Evolutionary conservation across 306 rosid species (phyloP), one percentile per base, ranked within the genome.

Genomic region (Cyclanthera cordifolia): DNA sequence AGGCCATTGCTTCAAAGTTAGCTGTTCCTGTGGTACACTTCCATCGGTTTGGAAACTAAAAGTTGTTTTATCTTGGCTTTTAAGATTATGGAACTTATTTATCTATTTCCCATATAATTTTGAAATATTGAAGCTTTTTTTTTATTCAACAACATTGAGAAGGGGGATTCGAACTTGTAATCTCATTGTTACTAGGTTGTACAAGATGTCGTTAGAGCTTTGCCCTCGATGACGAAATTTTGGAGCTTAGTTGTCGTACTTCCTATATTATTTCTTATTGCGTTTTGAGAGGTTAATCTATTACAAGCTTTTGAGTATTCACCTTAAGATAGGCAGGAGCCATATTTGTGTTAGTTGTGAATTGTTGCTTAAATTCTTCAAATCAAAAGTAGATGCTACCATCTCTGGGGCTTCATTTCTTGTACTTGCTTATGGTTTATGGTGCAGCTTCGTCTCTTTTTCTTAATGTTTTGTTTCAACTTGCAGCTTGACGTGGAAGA

Each of bases 1-100:
- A 90, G 86, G 88, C 78, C 43, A 74, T 86, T 71, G 94, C 99
- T 55, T 86, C 91, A 53, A 86, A 82, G 53, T 69, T 90, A 78
- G 80, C 79, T 43, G 72, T 79, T 67, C 75, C 52, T 0, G 54
- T 23, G 82, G 97, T 88, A 61, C 17, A 39, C 20, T 9, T 41
- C 19, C 69, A 61, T 2, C 51, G 19, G 19, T 11, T 61, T 61
- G 69, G 49, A 21, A 23, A 15, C 19, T 19, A 53, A 23, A 37
- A 14, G 14, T 5, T 70, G 51, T 53, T 28, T 53, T 20, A 14
- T 70, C 7, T 52, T 51, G 8, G 15, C 14, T 53, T 11, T 14
- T 37, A 17, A 21, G 69, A 39, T 61, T 39, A 6, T 61, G n/a
- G 69, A 61, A 37, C 49, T 61, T 20, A n/a, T 20, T 10, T 2